phyloP scores from a whole-genome alignment of 2,329 filamentous ascomycete genomes.

The Curvularia lunata region DNA sequence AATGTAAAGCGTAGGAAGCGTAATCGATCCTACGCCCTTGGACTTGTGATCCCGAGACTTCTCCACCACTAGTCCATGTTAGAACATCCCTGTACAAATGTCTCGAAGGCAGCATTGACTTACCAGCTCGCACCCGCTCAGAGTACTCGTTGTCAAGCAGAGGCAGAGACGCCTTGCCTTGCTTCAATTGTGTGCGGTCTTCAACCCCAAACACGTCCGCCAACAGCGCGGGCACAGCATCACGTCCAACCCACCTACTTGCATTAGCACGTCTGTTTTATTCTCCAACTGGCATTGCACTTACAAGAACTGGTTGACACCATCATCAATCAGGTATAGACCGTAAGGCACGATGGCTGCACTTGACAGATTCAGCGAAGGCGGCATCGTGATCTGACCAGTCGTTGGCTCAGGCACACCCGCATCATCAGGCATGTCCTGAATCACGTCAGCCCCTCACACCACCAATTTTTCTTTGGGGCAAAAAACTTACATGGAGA shows the following conservation, averaged over 20 bases:
- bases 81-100: constrained; percentile 1
- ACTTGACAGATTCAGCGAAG: constrained; percentile 83
- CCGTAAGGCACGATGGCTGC: constrained; percentile 88
- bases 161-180: constrained; percentile 87
- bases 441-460: constrained; percentile 66
- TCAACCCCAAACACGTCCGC: constrained; percentile 87
- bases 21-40: constrained; percentile 89
- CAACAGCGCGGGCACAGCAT: constrained; percentile 88
- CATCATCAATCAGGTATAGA: constrained; percentile 94
- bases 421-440: constrained; percentile 95
- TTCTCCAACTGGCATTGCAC: background rate
- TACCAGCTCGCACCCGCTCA: constrained; percentile 74
- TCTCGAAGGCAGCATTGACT: background rate
- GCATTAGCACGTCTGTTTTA: constrained; percentile 7
- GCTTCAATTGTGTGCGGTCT: constrained; percentile 82
- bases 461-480: background rate
- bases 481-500: constrained; percentile 31
- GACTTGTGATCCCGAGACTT: constrained; percentile 90
- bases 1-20: constrained; percentile 90
- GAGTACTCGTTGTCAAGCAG: constrained; percentile 96
- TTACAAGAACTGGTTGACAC: constrained; percentile 88
- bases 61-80: constrained; percentile 70
- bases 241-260: constrained; percentile 80
- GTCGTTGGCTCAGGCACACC: constrained; percentile 85
- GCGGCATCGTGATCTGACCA: constrained; percentile 87